A percentile compares a stretch with the other conserved stretches of the same genome.
phyloP scores from a whole-genome alignment of 2,329 filamentous ascomycete genomes.

The Penicillium sp. region DNA sequence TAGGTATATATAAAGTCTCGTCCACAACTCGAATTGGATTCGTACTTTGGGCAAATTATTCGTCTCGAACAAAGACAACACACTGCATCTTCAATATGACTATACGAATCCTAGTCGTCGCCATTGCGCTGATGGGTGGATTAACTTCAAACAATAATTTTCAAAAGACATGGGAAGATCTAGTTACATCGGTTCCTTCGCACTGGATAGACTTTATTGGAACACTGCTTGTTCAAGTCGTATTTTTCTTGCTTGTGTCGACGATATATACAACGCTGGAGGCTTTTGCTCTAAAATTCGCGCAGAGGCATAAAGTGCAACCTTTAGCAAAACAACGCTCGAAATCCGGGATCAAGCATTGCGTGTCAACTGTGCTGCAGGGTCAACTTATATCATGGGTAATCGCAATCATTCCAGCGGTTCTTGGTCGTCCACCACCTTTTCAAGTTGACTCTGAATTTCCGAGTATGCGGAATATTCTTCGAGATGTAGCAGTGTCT shows the following conservation, averaged over 20 bases:
- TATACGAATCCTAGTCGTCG: too few relatives aligned
- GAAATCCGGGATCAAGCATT: constrained; percentile 16
- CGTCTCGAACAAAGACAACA: too few relatives aligned
- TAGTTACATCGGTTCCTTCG: too few relatives aligned
- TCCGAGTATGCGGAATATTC: neutral
- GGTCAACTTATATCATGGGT: neutral
- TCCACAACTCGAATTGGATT: too few relatives aligned
- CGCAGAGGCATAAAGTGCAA: neutral
- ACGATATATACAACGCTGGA: neutral
- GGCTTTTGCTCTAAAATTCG: neutral
- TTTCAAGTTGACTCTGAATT: neutral
- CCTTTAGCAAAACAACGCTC: neutral
- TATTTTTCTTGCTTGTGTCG: neutral
- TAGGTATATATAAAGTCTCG: too few relatives aligned
- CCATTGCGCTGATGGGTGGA: too few relatives aligned
- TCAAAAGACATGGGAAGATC: too few relatives aligned
- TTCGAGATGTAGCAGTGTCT: neutral
- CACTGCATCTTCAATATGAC: too few relatives aligned
- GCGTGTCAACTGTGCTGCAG: neutral
- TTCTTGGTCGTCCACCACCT: neutral
- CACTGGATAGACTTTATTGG: neutral
- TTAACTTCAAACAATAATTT: too few relatives aligned
- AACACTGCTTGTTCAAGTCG: neutral
- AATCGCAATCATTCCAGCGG: neutral
- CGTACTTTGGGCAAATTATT: too few relatives aligned